These are phyloP conservation scores for Leonotis leonurus DNA, from an alignment of 257 asterid genomes.

Conservation along the genomic window DNA sequence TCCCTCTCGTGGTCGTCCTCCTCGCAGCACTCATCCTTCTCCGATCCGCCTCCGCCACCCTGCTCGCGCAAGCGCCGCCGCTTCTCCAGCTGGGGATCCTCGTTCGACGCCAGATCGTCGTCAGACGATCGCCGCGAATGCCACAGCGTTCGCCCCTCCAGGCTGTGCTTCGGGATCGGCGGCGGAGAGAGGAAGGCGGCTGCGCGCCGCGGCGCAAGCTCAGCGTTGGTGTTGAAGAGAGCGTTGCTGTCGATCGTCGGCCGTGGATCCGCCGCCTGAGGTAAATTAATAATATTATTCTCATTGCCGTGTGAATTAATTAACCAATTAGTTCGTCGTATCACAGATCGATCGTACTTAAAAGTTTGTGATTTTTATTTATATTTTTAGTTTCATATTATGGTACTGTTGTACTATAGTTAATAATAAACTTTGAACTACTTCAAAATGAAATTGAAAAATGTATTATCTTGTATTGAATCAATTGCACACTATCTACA, in stretches of 20 bases:
- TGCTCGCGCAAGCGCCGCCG: constrained; percentile 19
- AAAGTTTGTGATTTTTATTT: neutral
- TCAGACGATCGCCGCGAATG: neutral
- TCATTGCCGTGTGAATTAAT: neutral
- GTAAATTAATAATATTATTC: neutral
- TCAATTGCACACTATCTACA: too few relatives aligned
- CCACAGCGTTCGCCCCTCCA: too few relatives aligned
- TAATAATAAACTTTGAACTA: constrained; percentile 6
- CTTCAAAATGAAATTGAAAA: constrained; percentile 12
- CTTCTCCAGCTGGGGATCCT: constrained; percentile 32
- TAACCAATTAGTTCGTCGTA: neutral
- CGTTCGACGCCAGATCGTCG: constrained; percentile 15
- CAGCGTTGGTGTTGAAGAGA: constrained; percentile 25
- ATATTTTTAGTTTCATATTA: neutral
- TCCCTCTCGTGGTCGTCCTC: constrained; percentile 19
- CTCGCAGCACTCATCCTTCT: constrained; percentile 23
- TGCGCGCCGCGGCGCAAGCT: too few relatives aligned
- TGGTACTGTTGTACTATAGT: constrained; percentile 7
- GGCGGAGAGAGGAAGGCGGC: too few relatives aligned
- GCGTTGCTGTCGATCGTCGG: constrained; percentile 37
- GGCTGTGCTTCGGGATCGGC: too few relatives aligned
- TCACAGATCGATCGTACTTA: too few relatives aligned
- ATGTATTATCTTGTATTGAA: constrained; percentile 6
- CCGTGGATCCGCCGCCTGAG: constrained; percentile 29
- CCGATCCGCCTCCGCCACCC: constrained; percentile 26